A percentile compares a stretch with the other conserved stretches of the same genome.
Evolutionary conservation across 139 green algal species (phyloP).

Genomic region (Chlorella sp.): DNA sequence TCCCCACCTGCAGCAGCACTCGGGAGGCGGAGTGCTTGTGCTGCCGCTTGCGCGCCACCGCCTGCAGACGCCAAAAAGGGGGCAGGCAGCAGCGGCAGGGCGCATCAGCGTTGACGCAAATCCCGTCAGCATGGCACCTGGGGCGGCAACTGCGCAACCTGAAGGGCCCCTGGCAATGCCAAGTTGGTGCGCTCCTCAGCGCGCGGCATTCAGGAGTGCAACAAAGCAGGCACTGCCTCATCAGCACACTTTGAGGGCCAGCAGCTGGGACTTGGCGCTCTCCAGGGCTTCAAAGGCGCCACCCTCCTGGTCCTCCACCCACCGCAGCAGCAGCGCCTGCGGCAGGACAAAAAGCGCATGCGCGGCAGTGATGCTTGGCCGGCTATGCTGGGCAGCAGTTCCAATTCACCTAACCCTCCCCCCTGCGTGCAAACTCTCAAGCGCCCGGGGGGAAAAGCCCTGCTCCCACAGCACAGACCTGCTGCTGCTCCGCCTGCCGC

Average conservation of each 20-base stretch:
- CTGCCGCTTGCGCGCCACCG: slow-evolving; percentile 40
- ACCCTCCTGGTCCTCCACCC: slow-evolving; percentile 53
- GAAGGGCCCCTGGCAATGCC: no score
- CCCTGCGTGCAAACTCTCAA: no score
- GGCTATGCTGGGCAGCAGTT: no score
- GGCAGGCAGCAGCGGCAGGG: background rate
- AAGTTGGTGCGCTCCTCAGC: no score
- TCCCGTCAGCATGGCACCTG: no score
- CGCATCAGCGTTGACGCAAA: background rate
- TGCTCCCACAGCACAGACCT: no score
- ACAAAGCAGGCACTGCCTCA: background rate
- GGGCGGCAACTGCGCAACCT: no score
- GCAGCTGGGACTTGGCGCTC: slow-evolving; percentile 25
- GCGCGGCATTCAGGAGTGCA: no score
- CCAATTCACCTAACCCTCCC: no score
- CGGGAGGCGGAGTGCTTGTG: slow-evolving; percentile 24
- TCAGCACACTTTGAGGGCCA: slow-evolving; percentile 30
- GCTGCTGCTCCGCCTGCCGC: slow-evolving; percentile 9
- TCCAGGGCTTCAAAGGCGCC: slow-evolving; percentile 30
- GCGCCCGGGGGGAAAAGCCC: no score
- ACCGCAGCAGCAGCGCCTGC: slow-evolving; percentile 53
- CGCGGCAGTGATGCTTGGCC: no score
- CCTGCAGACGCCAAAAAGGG: background rate
- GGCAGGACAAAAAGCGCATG: no score
- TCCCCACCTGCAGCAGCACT: slow-evolving; percentile 37